Evolutionary conservation across 2,329 filamentous ascomycete species (phyloP).

Genomic region (Ophiostoma quercus): DNA sequence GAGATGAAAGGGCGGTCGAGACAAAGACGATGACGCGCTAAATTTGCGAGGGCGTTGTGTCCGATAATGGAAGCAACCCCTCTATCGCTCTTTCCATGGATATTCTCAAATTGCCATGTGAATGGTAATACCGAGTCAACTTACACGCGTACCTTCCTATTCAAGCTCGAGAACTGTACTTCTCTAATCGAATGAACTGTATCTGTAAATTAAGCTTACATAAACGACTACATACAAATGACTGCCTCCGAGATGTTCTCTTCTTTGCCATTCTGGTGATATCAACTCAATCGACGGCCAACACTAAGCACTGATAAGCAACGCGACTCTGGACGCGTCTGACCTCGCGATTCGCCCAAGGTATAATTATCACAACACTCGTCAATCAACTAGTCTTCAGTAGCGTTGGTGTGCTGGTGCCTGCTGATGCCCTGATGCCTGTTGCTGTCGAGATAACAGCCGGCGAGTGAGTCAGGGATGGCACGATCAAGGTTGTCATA

Average conservation of each 20-base stretch:
- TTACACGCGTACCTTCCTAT: conserved; percentile 6
- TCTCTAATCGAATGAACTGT: neutral
- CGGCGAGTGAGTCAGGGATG: neutral
- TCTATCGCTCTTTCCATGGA: neutral
- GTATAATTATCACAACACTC: neutral
- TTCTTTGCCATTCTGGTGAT: neutral
- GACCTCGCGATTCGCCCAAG: neutral
- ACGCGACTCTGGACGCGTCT: neutral
- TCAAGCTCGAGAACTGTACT: neutral
- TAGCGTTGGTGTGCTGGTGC: neutral
- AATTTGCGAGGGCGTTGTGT: neutral
- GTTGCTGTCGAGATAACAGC: neutral
- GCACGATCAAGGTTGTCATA: neutral
- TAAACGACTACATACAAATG: neutral
- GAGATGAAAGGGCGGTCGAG: neutral
- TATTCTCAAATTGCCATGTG: neutral
- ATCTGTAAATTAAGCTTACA: neutral
- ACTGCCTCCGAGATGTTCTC: neutral
- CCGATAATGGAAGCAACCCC: neutral
- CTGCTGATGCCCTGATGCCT: neutral
- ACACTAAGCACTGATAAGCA: neutral
- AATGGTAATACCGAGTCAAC: neutral
- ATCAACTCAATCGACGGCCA: neutral
- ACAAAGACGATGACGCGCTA: conserved; percentile 14
- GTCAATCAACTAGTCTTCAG: neutral